Percentiles rank a stretch among this genome's conserved stretches.
phyloP scores from a whole-genome alignment of 202 grass and related monocot species.

The Panicum virgatum region DNA sequence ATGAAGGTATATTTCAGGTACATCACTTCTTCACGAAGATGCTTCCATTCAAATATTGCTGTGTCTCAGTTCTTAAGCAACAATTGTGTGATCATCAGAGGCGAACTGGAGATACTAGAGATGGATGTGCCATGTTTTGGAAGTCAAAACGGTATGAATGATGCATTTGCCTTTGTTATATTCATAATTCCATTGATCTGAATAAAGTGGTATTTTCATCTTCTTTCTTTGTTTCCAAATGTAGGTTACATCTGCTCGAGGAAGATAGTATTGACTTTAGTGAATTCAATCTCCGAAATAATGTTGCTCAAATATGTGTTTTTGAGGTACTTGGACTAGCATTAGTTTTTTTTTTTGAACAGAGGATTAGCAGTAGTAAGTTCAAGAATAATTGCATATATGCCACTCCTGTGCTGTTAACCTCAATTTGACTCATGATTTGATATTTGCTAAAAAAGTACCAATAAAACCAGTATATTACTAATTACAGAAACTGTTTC shows the following conservation, averaged over 20 bases:
- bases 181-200: slow-evolving; percentile 16
- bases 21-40: slow-evolving; percentile 4
- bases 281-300: slow-evolving; percentile 79
- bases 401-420: neutral
- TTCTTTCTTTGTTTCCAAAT: slow-evolving; percentile 41
- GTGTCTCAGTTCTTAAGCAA: slow-evolving; percentile 30
- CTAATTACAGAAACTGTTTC: neutral
- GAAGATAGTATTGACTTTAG: slow-evolving; percentile 87
- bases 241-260: slow-evolving; percentile 78
- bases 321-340: slow-evolving; percentile 68
- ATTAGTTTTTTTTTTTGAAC: no score
- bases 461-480: neutral
- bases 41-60: neutral
- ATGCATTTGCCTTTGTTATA: slow-evolving; percentile 1
- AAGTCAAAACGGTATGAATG: slow-evolving; percentile 62
- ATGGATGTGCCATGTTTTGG: slow-evolving; percentile 94
- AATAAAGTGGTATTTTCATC: slow-evolving; percentile 29
- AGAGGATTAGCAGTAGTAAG: slow-evolving; percentile 10
- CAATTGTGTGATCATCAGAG: slow-evolving; percentile 43
- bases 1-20: slow-evolving; percentile 78
- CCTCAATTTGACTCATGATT: neutral
- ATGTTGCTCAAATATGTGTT: slow-evolving; percentile 91
- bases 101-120: slow-evolving; percentile 68
- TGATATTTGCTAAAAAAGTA: slow-evolving; percentile 11
- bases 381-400: slow-evolving; percentile 16